Conservation (phyloP, 1,139 yeast species). For the Protomyces gravidus region DNA sequence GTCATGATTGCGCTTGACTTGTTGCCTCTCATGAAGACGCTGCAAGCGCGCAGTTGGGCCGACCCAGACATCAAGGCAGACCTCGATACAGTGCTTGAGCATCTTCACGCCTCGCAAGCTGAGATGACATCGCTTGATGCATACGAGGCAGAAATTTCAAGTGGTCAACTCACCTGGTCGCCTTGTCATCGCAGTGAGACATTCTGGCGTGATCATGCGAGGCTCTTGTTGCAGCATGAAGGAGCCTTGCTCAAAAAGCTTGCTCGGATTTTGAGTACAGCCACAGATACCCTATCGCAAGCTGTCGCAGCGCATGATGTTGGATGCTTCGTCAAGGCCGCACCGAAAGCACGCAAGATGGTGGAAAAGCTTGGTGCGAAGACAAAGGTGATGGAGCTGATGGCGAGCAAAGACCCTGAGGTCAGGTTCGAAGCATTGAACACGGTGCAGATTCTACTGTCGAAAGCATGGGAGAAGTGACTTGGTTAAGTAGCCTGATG, state of each 20-base stretch:
- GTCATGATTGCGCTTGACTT: slow-evolving; percentile 75
- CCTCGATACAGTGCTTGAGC: slow-evolving; percentile 54
- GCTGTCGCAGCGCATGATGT: slow-evolving; percentile 71
- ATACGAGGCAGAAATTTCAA: slow-evolving; percentile 75
- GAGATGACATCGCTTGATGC: slow-evolving; percentile 90
- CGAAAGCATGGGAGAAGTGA: slow-evolving; percentile 50
- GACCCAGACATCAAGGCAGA: slow-evolving; percentile 86
- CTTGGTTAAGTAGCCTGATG: not conserved
- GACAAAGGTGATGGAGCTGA: slow-evolving; percentile 74
- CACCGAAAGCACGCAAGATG: slow-evolving; percentile 52
- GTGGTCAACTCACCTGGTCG: slow-evolving; percentile 77
- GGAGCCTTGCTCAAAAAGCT: slow-evolving; percentile 62
- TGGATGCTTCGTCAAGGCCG: slow-evolving; percentile 61
- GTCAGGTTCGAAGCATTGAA: slow-evolving; percentile 92
- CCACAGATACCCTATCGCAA: slow-evolving; percentile 41
- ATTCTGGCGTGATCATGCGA: slow-evolving; percentile 83
- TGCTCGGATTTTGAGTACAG: slow-evolving; percentile 40
- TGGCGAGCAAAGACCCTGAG: slow-evolving; percentile 77
- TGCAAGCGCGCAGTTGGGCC: slow-evolving; percentile 85
- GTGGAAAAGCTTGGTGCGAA: slow-evolving; percentile 56
- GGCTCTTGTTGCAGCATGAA: slow-evolving; percentile 68
- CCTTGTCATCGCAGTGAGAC: slow-evolving; percentile 87
- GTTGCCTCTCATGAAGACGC: slow-evolving; percentile 59
- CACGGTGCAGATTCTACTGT: slow-evolving; percentile 86
- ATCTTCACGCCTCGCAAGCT: slow-evolving; percentile 65